These are phyloP conservation scores for Podaxis pistillaris DNA, from an alignment of 768 basidiomycete species.

Conservation along the genomic window DNA sequence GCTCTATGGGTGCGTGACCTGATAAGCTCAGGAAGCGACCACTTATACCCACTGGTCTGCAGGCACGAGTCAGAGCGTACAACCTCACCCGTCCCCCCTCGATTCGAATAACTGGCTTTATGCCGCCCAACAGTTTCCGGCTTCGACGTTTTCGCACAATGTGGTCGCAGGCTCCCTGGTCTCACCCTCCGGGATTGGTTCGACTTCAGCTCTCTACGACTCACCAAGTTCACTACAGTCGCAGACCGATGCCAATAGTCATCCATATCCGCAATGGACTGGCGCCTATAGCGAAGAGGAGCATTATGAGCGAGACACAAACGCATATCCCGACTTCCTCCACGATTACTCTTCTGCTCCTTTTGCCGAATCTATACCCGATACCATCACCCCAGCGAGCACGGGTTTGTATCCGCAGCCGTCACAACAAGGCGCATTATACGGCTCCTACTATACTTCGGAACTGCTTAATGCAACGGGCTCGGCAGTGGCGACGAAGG, in stretches of 20 bases:
- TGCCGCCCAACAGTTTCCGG: slow-evolving; percentile 6
- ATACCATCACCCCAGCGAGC: slow-evolving; percentile 22
- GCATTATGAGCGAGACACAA: slow-evolving; percentile 11
- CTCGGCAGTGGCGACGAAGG: slow-evolving; percentile 16
- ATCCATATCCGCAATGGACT: slow-evolving; percentile 44
- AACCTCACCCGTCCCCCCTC: not conserved
- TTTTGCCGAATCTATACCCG: slow-evolving; percentile 23
- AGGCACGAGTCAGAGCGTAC: slow-evolving; percentile 9
- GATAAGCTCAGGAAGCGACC: not conserved
- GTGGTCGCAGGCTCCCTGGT: slow-evolving; percentile 19
- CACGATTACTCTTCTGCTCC: slow-evolving; percentile 9
- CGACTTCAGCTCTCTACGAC: slow-evolving; percentile 54
- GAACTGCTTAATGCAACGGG: slow-evolving; percentile 14
- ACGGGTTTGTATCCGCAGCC: slow-evolving; percentile 3
- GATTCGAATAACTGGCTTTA: slow-evolving; percentile 10
- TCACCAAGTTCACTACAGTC: slow-evolving; percentile 34
- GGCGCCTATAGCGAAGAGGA: slow-evolving; percentile 29
- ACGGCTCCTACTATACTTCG: slow-evolving; percentile 2
- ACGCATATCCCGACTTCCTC: not conserved
- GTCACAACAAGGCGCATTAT: not conserved
- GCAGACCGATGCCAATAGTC: slow-evolving; percentile 25
- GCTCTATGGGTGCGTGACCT: slow-evolving; percentile 22
- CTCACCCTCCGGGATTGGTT: slow-evolving; percentile 50
- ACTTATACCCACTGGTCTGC: not conserved
- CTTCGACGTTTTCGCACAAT: slow-evolving; percentile 14